Percentiles rank a stretch among this genome's conserved stretches.
Evolutionary conservation across 768 basidiomycete species (phyloP).

Genomic region (Sarcodon sp.): DNA sequence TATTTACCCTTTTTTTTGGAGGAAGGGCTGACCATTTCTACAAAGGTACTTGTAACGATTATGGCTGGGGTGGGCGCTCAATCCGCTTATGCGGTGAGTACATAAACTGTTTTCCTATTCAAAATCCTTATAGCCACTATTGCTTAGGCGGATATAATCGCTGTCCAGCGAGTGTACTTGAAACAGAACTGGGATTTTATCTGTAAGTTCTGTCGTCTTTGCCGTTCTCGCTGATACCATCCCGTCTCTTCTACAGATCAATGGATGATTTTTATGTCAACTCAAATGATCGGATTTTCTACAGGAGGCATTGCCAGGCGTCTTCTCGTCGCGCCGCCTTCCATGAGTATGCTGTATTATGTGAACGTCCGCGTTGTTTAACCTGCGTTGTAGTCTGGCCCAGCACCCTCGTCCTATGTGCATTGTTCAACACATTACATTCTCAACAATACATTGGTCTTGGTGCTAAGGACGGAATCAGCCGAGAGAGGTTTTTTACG

Average conservation of each 20-base stretch:
- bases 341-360: conserved; percentile 12
- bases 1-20: conserved; percentile 28
- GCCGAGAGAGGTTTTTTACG: conserved; percentile 45
- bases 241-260: conserved; percentile 7
- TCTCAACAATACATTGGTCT: conserved; percentile 43
- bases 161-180: conserved; percentile 68
- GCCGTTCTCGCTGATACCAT: not conserved
- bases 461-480: conserved; percentile 37
- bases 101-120: no score
- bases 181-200: conserved; percentile 47
- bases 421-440: conserved; percentile 66
- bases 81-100: conserved; percentile 46
- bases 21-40: not conserved
- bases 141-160: conserved; percentile 48
- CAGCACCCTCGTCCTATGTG: conserved; percentile 53
- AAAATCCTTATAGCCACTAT: not conserved
- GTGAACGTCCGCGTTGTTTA: not conserved
- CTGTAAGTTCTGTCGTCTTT: conserved; percentile 25
- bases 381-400: conserved; percentile 45
- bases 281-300: conserved; percentile 16
- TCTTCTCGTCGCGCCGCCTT: conserved; percentile 21
- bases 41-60: conserved; percentile 50
- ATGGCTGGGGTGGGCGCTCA: conserved; percentile 52
- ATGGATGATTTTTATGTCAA: conserved; percentile 18
- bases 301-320: conserved; percentile 22